These are phyloP conservation scores for Cryptococcus sp. DNA, from an alignment of 1,284 basidiomycete genomes.

Conservation along the genomic window DNA sequence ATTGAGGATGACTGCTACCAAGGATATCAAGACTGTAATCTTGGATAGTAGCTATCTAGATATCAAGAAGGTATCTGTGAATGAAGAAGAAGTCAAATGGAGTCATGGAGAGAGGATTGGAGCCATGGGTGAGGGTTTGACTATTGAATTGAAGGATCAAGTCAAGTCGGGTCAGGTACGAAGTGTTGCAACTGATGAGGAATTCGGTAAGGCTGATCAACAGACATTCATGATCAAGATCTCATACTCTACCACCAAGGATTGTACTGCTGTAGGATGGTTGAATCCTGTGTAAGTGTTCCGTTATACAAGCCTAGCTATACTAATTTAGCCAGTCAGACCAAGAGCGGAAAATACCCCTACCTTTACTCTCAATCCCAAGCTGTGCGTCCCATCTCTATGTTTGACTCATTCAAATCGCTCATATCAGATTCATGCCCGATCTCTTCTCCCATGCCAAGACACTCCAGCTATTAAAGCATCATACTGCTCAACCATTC, in stretches of 20 bases:
- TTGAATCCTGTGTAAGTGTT: conserved; percentile 67
- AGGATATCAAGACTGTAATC: conserved; percentile 63
- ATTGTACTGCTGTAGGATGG: conserved; percentile 90
- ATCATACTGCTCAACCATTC: conserved; percentile 72
- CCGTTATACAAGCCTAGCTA: neutral
- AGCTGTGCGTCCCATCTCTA: conserved; percentile 51
- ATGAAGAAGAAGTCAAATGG: conserved; percentile 61
- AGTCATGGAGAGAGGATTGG: conserved; percentile 39
- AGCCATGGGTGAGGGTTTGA: conserved; percentile 46
- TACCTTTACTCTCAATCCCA: conserved; percentile 95
- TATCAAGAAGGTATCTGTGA: conserved; percentile 58
- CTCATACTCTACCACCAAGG: conserved; percentile 67
- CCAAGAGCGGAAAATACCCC: conserved; percentile 77
- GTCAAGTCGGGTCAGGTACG: conserved; percentile 23
- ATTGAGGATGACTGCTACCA: conserved; percentile 53
- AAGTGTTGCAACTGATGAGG: conserved; percentile 16
- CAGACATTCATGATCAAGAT: conserved; percentile 59
- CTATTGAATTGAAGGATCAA: conserved; percentile 39
- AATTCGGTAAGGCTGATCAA: neutral
- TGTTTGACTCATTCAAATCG: conserved; percentile 27
- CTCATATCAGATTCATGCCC: conserved; percentile 62
- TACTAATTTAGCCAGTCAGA: conserved; percentile 64
- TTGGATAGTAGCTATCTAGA: conserved; percentile 76
- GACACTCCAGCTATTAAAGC: conserved; percentile 49
- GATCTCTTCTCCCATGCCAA: conserved; percentile 74